A percentile compares a stretch with the other conserved stretches of the same genome.
phyloP scores from a whole-genome alignment of 2,329 filamentous ascomycete genomes.

The Arthroderma sp. region DNA sequence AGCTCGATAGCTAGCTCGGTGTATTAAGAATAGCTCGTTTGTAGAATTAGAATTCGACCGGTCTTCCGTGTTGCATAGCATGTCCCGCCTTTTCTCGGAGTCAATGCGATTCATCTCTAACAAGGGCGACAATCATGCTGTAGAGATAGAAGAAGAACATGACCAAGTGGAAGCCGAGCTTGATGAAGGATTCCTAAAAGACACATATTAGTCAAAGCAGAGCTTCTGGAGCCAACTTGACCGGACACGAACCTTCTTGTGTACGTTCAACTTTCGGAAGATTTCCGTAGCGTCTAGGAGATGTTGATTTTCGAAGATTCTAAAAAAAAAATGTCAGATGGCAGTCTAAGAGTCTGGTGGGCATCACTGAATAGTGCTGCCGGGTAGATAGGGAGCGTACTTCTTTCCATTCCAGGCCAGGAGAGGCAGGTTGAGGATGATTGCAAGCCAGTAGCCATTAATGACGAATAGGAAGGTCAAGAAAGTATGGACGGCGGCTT shows the following conservation, averaged over 20 bases:
- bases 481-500: constrained; percentile 94
- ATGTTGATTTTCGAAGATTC: constrained; percentile 94
- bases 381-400: constrained; percentile 42
- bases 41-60: constrained; percentile 3
- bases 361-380: no score
- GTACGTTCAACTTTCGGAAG: constrained; percentile 95
- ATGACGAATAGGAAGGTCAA: constrained; percentile 91
- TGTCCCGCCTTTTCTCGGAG: constrained; percentile 24
- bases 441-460: constrained; percentile 95
- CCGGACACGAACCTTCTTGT: constrained; percentile 66
- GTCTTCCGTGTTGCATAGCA: constrained; percentile 27
- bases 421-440: constrained; percentile 83
- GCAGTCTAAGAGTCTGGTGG: not conserved
- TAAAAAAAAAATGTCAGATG: constrained; percentile 27
- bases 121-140: constrained; percentile 95
- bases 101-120: constrained; percentile 86
- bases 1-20: no score
- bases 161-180: constrained; percentile 94
- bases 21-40: no score
- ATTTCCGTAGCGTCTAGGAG: constrained; percentile 96
- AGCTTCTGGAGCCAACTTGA: not conserved
- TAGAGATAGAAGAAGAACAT: constrained; percentile 99
- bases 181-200: constrained; percentile 86
- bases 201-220: not conserved
- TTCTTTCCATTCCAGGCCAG: constrained; percentile 95